Base-by-base conservation (phyloP, 2,329 filamentous ascomycete species). In the Penicillium frequentans region DNA sequence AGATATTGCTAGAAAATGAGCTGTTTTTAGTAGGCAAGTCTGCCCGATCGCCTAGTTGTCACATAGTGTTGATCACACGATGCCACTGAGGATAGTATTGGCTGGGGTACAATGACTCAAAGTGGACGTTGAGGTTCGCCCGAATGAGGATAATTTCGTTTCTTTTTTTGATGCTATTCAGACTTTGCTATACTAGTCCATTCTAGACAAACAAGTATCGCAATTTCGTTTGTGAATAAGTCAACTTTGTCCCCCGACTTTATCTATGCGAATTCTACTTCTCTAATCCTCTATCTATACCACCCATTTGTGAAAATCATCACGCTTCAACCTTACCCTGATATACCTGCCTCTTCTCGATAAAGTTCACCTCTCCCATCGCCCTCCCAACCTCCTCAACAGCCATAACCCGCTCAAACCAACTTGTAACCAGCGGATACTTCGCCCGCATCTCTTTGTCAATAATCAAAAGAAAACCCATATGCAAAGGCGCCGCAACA, bases 391-490 rank as follows among this genome's bases (percentile, higher is more conserved):
- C 60, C 16, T 64, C 68, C 3, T 69, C 62, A 43, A 49, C 26
- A 39, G 61, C 52, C n/a, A 65, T 26, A n/a, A 43, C 44, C 21
- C 64, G 59, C 53, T 69, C 60, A 57, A 67, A 72, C 67, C 68
- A 71, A 2, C 49, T 45, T 3, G 69, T 46, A 9, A 61, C 54
- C 11, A 46, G 24, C 13, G 68, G 65, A 46, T 62, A 70, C 59
- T 66, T 69, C 9, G 48, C 13, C 11, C 69, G 59, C 64, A 70
- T 65, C 48, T 70, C 70, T 0, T 49, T 55, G 44, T 71, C 70
- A 16, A 71, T 64, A 6, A 55, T 46, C 52, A 64, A 43, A 3
- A 51, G 39, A 52, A 70, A 71, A 2, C 63, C 66, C 67, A 68
- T 69, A n/a, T 63, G 39, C 42, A 72, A 47, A 8, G 66, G 50